Percentiles rank a stretch among this genome's conserved stretches.
Evolutionary conservation across 495 filamentous ascomycete genomes (phyloP).

Genomic region (Lindgomyces ingoldianus): DNA sequence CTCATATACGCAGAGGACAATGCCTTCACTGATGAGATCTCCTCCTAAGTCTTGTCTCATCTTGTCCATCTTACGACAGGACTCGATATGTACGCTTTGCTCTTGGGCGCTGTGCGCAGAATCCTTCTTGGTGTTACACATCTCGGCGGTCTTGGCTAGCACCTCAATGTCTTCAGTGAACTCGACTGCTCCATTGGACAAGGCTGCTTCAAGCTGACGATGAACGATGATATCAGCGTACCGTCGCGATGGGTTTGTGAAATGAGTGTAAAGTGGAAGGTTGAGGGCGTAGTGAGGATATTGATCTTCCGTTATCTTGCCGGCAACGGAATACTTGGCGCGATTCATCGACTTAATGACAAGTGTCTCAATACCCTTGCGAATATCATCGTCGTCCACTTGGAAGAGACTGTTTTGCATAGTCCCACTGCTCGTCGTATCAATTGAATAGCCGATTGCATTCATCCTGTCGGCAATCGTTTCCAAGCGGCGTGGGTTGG

Average conservation of each 20-base stretch:
- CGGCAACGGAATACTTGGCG: conserved; percentile 88
- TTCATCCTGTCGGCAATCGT: conserved; percentile 93
- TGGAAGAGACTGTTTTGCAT: conserved; percentile 92
- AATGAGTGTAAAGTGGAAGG: conserved; percentile 92
- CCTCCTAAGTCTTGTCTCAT: conserved; percentile 79
- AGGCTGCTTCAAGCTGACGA: conserved; percentile 84
- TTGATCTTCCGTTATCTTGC: conserved; percentile 69
- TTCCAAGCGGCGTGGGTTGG: conserved; percentile 83
- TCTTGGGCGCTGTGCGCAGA: conserved; percentile 96
- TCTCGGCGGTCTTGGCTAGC: conserved; percentile 87
- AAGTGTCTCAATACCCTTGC: conserved; percentile 97
- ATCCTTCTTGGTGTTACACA: conserved; percentile 98
- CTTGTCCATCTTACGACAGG: conserved; percentile 91
- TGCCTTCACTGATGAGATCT: conserved; percentile 94
- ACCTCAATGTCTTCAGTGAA: conserved; percentile 87
- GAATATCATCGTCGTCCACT: conserved; percentile 79
- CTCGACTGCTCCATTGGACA: conserved; percentile 79
- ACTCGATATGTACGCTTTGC: conserved; percentile 97
- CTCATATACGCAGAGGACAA: conserved; percentile 96
- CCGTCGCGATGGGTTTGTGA: conserved; percentile 91
- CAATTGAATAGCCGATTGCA: conserved; percentile 82
- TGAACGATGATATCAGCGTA: conserved; percentile 96
- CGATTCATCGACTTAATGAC: conserved; percentile 92
- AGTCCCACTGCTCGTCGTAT: conserved; percentile 83
- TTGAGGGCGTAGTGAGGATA: conserved; percentile 90